phyloP scores from a whole-genome alignment of 2,329 filamentous ascomycete species.

The Cladosporium sphaerospermum region DNA sequence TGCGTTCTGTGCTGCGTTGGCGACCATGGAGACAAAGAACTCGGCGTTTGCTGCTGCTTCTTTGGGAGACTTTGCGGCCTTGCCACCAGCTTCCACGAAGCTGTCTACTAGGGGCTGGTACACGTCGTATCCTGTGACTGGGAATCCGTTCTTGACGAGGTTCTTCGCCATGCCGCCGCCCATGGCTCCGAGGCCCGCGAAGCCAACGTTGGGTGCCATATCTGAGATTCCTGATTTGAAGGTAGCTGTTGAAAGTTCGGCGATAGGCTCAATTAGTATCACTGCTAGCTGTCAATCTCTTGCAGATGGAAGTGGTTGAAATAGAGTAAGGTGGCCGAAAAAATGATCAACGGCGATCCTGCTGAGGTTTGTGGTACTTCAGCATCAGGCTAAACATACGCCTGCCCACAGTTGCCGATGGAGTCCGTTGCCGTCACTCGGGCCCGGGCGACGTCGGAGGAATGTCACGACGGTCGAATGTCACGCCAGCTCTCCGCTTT shows the following conservation, averaged over 20 bases:
- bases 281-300: too few relatives aligned
- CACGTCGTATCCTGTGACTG: slow-evolving; percentile 66
- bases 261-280: too few relatives aligned
- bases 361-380: neutral
- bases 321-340: too few relatives aligned
- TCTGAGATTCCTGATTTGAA: neutral
- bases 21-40: slow-evolving; percentile 69
- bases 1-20: slow-evolving; percentile 63
- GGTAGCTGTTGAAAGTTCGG: too few relatives aligned
- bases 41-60: slow-evolving; percentile 55
- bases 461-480: neutral
- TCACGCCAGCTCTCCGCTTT: neutral
- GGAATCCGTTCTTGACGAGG: slow-evolving; percentile 60
- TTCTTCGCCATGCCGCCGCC: slow-evolving; percentile 76
- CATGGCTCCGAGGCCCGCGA: slow-evolving; percentile 75
- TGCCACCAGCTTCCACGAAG: slow-evolving; percentile 58
- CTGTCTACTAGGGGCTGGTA: slow-evolving; percentile 60
- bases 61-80: slow-evolving; percentile 52
- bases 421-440: slow-evolving; percentile 2
- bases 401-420: slow-evolving; percentile 1
- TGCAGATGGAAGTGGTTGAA: too few relatives aligned
- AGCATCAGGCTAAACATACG: slow-evolving; percentile 5
- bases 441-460: neutral
- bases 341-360: too few relatives aligned
- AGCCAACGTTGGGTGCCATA: slow-evolving; percentile 30